These are phyloP conservation scores for Colletotrichum tanaceti DNA, from an alignment of 2,329 filamentous ascomycete genomes.

Conservation along the genomic window DNA sequence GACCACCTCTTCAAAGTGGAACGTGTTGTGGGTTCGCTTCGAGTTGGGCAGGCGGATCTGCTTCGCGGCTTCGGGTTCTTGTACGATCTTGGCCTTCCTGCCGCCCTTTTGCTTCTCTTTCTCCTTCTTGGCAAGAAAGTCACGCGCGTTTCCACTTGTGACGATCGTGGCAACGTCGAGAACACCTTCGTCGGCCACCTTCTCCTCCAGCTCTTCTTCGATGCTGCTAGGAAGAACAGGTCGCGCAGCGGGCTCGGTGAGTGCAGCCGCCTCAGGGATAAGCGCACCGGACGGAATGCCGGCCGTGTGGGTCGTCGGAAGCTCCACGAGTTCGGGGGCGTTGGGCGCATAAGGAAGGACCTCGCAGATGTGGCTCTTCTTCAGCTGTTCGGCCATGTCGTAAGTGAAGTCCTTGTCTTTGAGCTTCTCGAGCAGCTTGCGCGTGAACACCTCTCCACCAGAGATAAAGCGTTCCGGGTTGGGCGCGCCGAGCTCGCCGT, in stretches of 20 bases:
- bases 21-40: slow-evolving; percentile 75
- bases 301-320: slow-evolving; percentile 53
- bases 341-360: slow-evolving; percentile 68
- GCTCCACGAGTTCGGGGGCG: slow-evolving; percentile 59
- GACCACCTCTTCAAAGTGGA: slow-evolving; percentile 77
- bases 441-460: slow-evolving; percentile 89
- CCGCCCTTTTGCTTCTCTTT: slow-evolving; percentile 76
- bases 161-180: slow-evolving; percentile 88
- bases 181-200: slow-evolving; percentile 70
- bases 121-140: slow-evolving; percentile 86
- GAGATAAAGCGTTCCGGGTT: slow-evolving; percentile 66
- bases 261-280: slow-evolving; percentile 52
- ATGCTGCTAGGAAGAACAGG: slow-evolving; percentile 40
- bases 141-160: slow-evolving; percentile 81
- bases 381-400: slow-evolving; percentile 78
- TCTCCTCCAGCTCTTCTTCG: slow-evolving; percentile 52
- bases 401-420: slow-evolving; percentile 67
- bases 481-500: slow-evolving; percentile 69
- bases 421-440: slow-evolving; percentile 75
- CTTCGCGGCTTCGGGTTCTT: slow-evolving; percentile 68
- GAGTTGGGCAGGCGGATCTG: slow-evolving; percentile 75
- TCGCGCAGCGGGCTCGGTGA: slow-evolving; percentile 48
- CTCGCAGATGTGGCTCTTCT: slow-evolving; percentile 74
- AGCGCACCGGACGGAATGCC: slow-evolving; percentile 41
- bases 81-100: slow-evolving; percentile 63